phyloP scores from a whole-genome alignment of 352 stramenopile genomes.

The Phytophthora pluvialis region DNA sequence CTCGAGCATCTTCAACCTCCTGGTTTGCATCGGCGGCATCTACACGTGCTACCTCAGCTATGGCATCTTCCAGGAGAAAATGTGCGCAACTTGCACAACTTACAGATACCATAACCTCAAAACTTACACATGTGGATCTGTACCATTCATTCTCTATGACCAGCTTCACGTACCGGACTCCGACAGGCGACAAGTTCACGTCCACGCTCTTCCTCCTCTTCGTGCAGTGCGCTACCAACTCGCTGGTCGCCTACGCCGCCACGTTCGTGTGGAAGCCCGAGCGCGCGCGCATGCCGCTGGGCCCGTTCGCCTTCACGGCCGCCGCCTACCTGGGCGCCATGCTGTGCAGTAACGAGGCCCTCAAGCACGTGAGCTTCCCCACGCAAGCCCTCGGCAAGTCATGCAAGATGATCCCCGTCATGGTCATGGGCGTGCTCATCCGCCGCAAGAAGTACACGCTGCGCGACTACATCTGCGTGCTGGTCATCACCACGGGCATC shows the following conservation, averaged over 20 bases:
- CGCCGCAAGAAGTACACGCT: conserved; percentile 91
- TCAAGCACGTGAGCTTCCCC: conserved; percentile 97
- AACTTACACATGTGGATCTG: conserved; percentile 8
- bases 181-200: conserved; percentile 89
- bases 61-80: conserved; percentile 95
- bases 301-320: conserved; percentile 89
- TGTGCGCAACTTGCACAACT: conserved; percentile 51
- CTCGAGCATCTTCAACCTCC: conserved; percentile 83
- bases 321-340: conserved; percentile 91
- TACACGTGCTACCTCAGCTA: conserved; percentile 94
- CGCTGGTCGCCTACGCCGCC: conserved; percentile 82
- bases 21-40: conserved; percentile 89
- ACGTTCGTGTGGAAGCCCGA: conserved; percentile 87
- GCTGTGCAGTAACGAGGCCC: conserved; percentile 92
- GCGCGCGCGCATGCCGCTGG: conserved; percentile 70
- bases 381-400: conserved; percentile 98
- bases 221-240: conserved; percentile 92
- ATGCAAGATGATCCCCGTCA: conserved; percentile 99
- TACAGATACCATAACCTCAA: not conserved
- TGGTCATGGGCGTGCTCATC: conserved; percentile 94
- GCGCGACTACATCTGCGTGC: conserved; percentile 90
- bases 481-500: conserved; percentile 92
- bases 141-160: not conserved
- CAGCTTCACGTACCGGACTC: conserved; percentile 89
- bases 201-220: conserved; percentile 93